Base-by-base conservation (phyloP, 164 flowering plant genomes). In the Umbilicus rupestris region DNA sequence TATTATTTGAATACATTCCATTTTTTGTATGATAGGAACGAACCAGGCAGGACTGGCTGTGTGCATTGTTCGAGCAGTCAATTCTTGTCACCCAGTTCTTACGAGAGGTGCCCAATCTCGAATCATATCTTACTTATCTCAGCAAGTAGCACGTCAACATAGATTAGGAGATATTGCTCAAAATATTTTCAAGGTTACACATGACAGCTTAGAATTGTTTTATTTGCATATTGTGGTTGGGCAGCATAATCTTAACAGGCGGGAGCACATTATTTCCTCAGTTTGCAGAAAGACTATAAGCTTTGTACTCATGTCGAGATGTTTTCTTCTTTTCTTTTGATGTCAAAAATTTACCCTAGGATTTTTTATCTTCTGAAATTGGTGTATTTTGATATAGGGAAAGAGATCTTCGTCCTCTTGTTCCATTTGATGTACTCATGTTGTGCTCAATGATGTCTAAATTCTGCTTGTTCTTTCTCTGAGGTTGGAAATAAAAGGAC, bases 11-110 rank as follows among this genome's bases (percentile, higher is more conserved):
- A 28, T 19, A 4, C 7, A 14, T 22, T 52, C n/a, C 2, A 26
- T 2, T 52, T 52, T 20, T 35, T 33, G 5, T 59, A 62, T 57
- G 63, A 30, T 82, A 95, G 99, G 99, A 69, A 85, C 92, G 91
- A 92, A 89, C 73, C 83, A 92, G 78, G 99, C 99, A 68, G 99
- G 99, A 68, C 83, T 95, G 26, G 99, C 99, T 33, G 97, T 92
- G 77, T 91, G 97, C 78, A 85, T 95, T 55, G 96, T 89, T 58
- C 80, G 92, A 73, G 88, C 99, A 62, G 85, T 91, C 60, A 83
- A 83, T 75, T 84, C 88, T 31, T 95, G 97, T 73, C 96, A 92
- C 68, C 88, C 97, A 69, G 77, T 77, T 83, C 93, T 95, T 95
- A 85, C 73, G 82, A 88, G 70, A 95, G 97, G 99, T 91, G 50